These are phyloP conservation scores for Pelargonium citronellum DNA, from an alignment of 441 rosid species.

Conservation along the genomic window DNA sequence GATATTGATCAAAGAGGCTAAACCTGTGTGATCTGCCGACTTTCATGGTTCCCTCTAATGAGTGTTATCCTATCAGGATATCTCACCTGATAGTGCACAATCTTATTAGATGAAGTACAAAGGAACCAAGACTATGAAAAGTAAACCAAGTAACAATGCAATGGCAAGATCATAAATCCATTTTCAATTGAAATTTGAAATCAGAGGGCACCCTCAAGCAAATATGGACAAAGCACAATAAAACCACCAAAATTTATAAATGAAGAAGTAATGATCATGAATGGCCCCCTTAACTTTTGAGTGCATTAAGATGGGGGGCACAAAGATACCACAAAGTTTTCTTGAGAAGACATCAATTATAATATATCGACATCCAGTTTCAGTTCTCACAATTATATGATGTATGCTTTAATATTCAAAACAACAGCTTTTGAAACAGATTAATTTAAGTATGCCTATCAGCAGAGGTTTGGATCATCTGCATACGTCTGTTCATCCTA, in stretches of 20 bases:
- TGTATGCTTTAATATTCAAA: not conserved
- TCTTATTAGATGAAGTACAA: slow-evolving; percentile 14
- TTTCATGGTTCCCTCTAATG: slow-evolving; percentile 89
- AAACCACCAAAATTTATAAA: not conserved
- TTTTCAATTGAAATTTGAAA: not conserved
- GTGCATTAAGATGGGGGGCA: not conserved
- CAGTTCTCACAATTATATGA: not conserved
- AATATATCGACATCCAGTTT: not conserved
- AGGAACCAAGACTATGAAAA: slow-evolving; percentile 3
- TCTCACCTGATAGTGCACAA: slow-evolving; percentile 53
- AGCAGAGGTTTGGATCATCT: not conserved
- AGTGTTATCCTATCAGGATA: slow-evolving; percentile 92
- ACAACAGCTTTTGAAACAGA: not conserved
- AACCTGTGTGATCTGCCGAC: slow-evolving; percentile 95
- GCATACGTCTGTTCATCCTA: not conserved
- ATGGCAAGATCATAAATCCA: not conserved
- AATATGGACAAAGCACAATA: not conserved
- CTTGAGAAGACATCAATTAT: not conserved
- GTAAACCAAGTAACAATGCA: not conserved
- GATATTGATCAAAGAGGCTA: slow-evolving; percentile 15
- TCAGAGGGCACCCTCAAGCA: not conserved
- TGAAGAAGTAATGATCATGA: not conserved
- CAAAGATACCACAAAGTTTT: not conserved
- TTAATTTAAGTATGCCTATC: not conserved
- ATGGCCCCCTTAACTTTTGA: not conserved